These are phyloP conservation scores for Triadica sebifera DNA, from an alignment of 345 rosid genomes.

Conservation along the genomic window DNA sequence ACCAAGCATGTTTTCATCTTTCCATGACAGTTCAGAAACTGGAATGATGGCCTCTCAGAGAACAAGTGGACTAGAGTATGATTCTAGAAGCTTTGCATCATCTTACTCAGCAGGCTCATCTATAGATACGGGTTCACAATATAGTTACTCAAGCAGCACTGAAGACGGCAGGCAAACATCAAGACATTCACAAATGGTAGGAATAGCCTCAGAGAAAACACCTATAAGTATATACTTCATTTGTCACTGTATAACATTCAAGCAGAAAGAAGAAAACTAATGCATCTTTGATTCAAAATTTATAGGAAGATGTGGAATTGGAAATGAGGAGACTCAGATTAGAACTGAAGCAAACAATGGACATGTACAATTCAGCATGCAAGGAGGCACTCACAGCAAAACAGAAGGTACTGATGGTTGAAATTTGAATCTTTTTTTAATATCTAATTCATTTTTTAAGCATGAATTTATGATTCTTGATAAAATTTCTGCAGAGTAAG, in stretches of 20 bases:
- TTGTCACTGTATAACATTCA: no score
- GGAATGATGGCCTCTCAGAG: slow-evolving; percentile 23
- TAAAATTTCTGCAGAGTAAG: slow-evolving; percentile 22
- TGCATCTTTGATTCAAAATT: slow-evolving; percentile 7
- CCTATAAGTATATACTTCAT: no score
- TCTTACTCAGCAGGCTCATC: slow-evolving; percentile 42
- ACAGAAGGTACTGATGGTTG: slow-evolving; percentile 36
- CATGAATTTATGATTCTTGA: slow-evolving; percentile 27
- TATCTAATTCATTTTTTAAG: not conserved
- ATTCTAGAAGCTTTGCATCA: slow-evolving; percentile 41
- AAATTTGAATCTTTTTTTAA: no score
- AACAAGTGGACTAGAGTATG: slow-evolving; percentile 48
- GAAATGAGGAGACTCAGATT: slow-evolving; percentile 74
- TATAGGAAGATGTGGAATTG: slow-evolving; percentile 71
- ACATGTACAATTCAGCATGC: slow-evolving; percentile 65
- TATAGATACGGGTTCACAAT: slow-evolving; percentile 37
- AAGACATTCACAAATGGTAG: slow-evolving; percentile 49
- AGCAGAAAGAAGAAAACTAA: not conserved
- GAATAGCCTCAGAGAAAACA: not conserved
- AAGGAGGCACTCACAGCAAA: slow-evolving; percentile 56
- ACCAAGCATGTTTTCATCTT: slow-evolving; percentile 45
- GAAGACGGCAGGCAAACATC: slow-evolving; percentile 38
- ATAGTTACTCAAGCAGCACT: slow-evolving; percentile 33
- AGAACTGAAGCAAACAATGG: slow-evolving; percentile 61
- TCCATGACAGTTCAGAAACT: slow-evolving; percentile 36